Percentiles rank a stretch among this genome's conserved stretches.
These are phyloP conservation scores for Saposhnikovia divaricata DNA, from an alignment of 129 eudicot genomes.

Conservation along the genomic window DNA sequence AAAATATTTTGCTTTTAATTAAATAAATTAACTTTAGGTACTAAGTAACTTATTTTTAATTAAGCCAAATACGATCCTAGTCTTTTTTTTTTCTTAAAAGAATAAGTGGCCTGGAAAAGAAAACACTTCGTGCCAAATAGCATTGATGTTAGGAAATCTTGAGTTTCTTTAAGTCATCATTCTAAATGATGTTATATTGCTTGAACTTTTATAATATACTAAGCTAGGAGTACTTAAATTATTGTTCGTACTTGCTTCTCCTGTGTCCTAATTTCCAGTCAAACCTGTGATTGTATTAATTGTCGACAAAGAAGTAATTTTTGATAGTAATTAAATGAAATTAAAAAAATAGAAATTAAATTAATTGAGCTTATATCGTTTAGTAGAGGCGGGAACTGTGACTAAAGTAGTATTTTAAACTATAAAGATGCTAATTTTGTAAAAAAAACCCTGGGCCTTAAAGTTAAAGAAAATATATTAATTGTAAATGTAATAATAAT, in stretches of 20 bases:
- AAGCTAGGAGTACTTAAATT: not conserved
- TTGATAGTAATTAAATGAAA: not conserved
- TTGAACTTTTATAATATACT: not conserved
- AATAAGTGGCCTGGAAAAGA: not conserved
- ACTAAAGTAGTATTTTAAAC: not conserved
- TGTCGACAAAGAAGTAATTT: not conserved
- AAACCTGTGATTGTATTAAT: not conserved
- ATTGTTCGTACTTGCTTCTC: not conserved
- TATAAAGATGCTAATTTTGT: not conserved
- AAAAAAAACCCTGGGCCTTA: not conserved
- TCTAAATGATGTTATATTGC: not conserved
- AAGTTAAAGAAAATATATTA: not conserved
- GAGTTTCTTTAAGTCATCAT: not conserved
- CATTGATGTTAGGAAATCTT: not conserved
- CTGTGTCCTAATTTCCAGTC: not conserved
- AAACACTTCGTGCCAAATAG: not conserved
- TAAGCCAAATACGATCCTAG: too few species aligned
- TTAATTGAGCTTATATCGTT: not conserved
- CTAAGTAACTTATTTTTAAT: too few species aligned
- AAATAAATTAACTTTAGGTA: too few species aligned
- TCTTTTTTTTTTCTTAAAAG: not conserved
- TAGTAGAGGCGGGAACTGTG: not conserved
- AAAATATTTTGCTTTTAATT: too few species aligned
- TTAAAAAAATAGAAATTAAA: not conserved
- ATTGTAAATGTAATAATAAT: not conserved